These are phyloP conservation scores for Sclerotinia borealis DNA, from an alignment of 2,329 filamentous ascomycete species.

Conservation along the genomic window DNA sequence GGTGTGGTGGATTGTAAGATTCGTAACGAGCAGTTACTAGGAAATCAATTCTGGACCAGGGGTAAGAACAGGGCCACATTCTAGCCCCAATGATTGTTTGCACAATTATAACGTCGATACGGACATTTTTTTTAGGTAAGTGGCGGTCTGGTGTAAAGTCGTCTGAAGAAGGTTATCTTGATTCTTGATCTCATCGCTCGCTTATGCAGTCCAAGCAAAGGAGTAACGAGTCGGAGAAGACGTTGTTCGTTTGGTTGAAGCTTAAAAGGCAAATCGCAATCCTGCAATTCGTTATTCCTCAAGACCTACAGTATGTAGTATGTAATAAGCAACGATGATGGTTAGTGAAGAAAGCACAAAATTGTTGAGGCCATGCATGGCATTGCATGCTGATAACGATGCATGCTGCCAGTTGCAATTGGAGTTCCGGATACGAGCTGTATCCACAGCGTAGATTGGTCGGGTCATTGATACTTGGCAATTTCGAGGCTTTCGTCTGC, in stretches of 20 bases:
- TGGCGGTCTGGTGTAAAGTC: neutral
- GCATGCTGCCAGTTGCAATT: neutral
- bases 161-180: neutral
- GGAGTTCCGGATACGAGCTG: neutral
- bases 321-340: too few species aligned
- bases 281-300: too few species aligned
- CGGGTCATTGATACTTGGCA: neutral
- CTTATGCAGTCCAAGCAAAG: neutral
- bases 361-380: too few species aligned
- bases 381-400: too few species aligned
- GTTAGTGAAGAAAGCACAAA: neutral
- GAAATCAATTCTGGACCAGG: neutral
- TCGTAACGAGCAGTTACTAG: neutral
- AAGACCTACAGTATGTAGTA: too few species aligned
- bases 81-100: too few species aligned
- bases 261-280: too few species aligned
- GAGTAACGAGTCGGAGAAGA: too few species aligned
- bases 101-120: too few species aligned
- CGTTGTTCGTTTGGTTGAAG: too few species aligned
- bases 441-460: neutral
- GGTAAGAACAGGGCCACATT: too few species aligned
- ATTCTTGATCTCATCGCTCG: neutral
- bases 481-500: neutral
- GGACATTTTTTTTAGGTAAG: too few species aligned
- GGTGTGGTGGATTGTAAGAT: neutral